Base-by-base conservation (phyloP, 371 early-diverging fungal genomes). In the Apophysomyces trapeziformis region DNA sequence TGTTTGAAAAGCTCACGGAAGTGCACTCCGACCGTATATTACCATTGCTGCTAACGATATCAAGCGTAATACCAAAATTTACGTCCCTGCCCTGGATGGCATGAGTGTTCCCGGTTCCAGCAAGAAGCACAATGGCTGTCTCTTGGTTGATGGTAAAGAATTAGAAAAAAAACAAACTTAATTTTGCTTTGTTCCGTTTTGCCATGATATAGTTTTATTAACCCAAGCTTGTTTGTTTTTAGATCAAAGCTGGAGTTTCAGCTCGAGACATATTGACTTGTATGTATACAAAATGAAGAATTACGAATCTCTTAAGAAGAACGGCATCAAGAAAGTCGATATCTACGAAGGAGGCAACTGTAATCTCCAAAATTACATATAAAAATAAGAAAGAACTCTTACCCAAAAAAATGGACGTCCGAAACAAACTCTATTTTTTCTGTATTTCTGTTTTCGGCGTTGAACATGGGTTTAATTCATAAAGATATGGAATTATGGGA, bases 221-320 rank as follows among this genome's bases (percentile, higher is more conserved):
- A 26, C 32, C 32, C 32, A 26, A 26, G 32, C 2, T 26, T 26
- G 32, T 26, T 26, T 1, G 13, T 13, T 13, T 11, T 16, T 43
- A 68, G 73, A 74, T 41, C 61, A 68, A 47, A 70, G 72, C 70
- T 76, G 76, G 76, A 68, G 69, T 47, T 76, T 76, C 60, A 64
- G 57, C 38, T 60, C 61, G 13, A 62, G 61, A n/a, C 76, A 76
- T 46, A 68, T 76, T 61, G 76, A 76, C 58, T 70, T 67, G 26
- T 76, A 68, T 32, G 70, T 70, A 26, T 66, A 72, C 61, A 54
- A 57, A 38, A 68, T 65, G 66, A 46, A 68, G 35, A 65, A 76
- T 60, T 76, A 76, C 65, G 12, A 65, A 11, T 57, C 64, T 26
- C 64, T 76, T 38, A 70, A 72, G 65, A 60, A 68, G 32, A 69